Percentiles rank a stretch among this genome's conserved stretches.
Evolutionary conservation across 129 eudicot genomes (phyloP).

Genomic region (Ambrosia trifida): DNA sequence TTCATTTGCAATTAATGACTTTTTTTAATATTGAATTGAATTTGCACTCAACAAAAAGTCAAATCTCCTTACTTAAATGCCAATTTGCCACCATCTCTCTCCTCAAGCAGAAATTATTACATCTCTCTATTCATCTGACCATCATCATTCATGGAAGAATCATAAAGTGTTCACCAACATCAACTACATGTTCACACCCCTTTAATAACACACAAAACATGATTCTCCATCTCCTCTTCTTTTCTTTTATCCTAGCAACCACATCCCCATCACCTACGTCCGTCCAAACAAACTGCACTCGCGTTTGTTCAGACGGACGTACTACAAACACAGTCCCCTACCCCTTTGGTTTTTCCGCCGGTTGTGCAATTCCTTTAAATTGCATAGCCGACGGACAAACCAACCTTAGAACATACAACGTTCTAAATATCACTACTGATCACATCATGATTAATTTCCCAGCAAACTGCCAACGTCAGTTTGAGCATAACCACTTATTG

Average conservation of each 20-base stretch:
- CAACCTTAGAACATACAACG: conserved; percentile 23
- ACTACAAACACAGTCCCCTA: conserved; percentile 30
- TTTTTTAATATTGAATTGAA: conserved; percentile 8
- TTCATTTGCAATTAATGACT: not conserved
- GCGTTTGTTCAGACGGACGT: conserved; percentile 18
- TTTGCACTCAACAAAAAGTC: conserved; percentile 9
- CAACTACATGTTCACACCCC: conserved; percentile 6
- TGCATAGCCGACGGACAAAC: conserved; percentile 34
- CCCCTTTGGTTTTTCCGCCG: conserved; percentile 73
- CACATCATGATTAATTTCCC: conserved; percentile 40
- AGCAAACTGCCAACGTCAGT: conserved; percentile 48
- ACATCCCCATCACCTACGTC: conserved; percentile 3
- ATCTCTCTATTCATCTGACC: conserved; percentile 13
- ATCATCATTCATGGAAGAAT: not conserved
- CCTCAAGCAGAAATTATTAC: not conserved
- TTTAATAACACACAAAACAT: conserved; percentile 23
- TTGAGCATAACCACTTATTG: conserved; percentile 18
- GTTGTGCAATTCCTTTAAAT: conserved; percentile 45
- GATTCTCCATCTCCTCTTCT: conserved; percentile 21
- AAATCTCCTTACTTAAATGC: not conserved
- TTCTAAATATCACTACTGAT: conserved; percentile 48
- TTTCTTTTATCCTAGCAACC: conserved; percentile 13
- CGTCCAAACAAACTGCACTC: conserved; percentile 17
- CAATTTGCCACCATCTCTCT: conserved; percentile 15
- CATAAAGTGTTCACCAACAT: conserved; percentile 24